phyloP scores from a whole-genome alignment of 2,329 filamentous ascomycete species.

The Elsinoe fawcettii region DNA sequence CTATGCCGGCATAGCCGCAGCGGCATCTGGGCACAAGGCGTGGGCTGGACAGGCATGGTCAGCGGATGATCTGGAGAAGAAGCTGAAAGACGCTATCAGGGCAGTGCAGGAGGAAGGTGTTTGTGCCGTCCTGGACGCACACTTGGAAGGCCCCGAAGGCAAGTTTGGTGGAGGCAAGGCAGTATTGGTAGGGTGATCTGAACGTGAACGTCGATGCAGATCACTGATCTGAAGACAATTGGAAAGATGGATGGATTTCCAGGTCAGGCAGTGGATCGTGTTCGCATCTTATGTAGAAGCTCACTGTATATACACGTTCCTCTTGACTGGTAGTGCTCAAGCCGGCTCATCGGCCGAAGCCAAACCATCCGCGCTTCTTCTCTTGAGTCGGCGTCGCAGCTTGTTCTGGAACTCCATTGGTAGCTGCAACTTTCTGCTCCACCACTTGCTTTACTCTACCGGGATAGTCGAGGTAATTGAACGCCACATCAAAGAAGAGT shows the following conservation, averaged over 20 bases:
- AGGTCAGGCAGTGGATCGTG: not conserved
- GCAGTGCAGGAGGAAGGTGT: slow-evolving; percentile 46
- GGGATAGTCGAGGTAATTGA: slow-evolving; percentile 95
- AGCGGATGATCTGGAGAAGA: slow-evolving; percentile 46
- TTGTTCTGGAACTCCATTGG: slow-evolving; percentile 20
- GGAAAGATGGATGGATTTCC: not conserved
- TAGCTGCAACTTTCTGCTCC: slow-evolving; percentile 22
- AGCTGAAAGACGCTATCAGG: slow-evolving; percentile 52
- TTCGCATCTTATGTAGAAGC: not conserved
- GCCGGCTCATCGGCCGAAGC: slow-evolving; percentile 38
- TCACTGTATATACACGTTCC: not conserved
- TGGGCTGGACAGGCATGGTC: slow-evolving; percentile 55
- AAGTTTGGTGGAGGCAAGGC: slow-evolving; percentile 42
- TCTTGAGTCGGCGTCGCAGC: slow-evolving; percentile 23
- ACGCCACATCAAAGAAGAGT: slow-evolving; percentile 90
- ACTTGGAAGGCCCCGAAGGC: slow-evolving; percentile 49
- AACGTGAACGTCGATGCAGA: not conserved
- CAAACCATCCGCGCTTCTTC: slow-evolving; percentile 46
- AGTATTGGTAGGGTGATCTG: slow-evolving; percentile 19
- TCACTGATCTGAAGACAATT: not conserved
- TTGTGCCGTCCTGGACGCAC: slow-evolving; percentile 56
- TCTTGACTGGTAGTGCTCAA: too few species aligned
- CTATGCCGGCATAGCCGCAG: slow-evolving; percentile 60
- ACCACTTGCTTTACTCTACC: slow-evolving; percentile 42
- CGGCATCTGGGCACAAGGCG: slow-evolving; percentile 53